A percentile compares a stretch with the other conserved stretches of the same genome.
These are phyloP conservation scores for Macrophomina tecta DNA, from an alignment of 2,329 filamentous ascomycete genomes.

Conservation along the genomic window DNA sequence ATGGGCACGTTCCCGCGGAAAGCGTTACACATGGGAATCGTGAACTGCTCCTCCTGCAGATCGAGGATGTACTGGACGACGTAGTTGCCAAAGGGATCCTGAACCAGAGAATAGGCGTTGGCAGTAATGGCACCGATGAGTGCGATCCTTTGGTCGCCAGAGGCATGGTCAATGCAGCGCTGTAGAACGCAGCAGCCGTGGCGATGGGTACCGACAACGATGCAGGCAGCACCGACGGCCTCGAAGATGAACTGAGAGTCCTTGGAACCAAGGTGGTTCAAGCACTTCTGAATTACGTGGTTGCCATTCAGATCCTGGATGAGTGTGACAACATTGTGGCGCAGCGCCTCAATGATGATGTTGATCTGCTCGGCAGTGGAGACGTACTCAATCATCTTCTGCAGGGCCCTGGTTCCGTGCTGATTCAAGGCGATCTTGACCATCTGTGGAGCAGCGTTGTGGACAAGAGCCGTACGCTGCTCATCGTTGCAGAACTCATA, in stretches of 20 bases:
- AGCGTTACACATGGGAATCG: constrained; percentile 81
- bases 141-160: constrained; percentile 84
- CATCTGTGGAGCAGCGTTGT: constrained; percentile 86
- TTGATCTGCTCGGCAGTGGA: constrained; percentile 81
- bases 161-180: constrained; percentile 96
- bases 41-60: constrained; percentile 84
- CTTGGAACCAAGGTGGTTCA: constrained; percentile 85
- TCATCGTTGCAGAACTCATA: constrained; percentile 95
- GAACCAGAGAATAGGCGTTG: constrained; percentile 86
- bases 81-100: constrained; percentile 98
- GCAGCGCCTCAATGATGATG: constrained; percentile 84
- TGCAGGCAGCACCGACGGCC: constrained; percentile 83
- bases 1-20: constrained; percentile 75
- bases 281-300: constrained; percentile 98
- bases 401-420: constrained; percentile 92
- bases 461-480: constrained; percentile 89
- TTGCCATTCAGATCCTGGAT: constrained; percentile 99
- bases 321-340: constrained; percentile 84
- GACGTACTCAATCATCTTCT: constrained; percentile 99
- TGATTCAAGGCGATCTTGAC: constrained; percentile 95
- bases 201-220: constrained; percentile 93
- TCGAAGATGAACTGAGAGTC: constrained; percentile 98
- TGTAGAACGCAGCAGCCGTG: constrained; percentile 98
- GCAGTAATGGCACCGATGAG: constrained; percentile 86
- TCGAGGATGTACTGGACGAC: constrained; percentile 98